Percentiles rank a stretch among this genome's conserved stretches.
phyloP scores from a whole-genome alignment of 1,284 basidiomycete species.

The Phylloporus gajari region DNA sequence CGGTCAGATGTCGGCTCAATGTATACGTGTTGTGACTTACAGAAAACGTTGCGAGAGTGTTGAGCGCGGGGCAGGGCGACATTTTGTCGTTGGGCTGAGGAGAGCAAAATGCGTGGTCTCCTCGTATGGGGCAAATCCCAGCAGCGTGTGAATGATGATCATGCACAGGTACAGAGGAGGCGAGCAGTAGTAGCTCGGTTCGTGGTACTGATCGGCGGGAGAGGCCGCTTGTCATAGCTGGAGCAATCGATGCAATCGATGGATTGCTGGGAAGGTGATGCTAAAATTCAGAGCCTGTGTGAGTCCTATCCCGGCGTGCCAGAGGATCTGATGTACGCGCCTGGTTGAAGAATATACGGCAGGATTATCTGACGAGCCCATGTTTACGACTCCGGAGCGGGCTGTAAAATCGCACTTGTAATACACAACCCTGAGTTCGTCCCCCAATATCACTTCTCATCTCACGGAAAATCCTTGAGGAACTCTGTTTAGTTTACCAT shows the following conservation, averaged over 20 bases:
- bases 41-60: constrained; percentile 59
- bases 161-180: constrained; percentile 26
- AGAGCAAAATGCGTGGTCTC: constrained; percentile 36
- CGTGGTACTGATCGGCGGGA: background rate
- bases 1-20: background rate
- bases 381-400: no score
- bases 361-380: no score
- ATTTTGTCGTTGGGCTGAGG: constrained; percentile 45
- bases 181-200: background rate
- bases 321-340: no score
- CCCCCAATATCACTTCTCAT: no score
- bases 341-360: no score
- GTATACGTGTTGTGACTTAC: constrained; percentile 35
- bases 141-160: constrained; percentile 36
- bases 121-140: constrained; percentile 34
- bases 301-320: no score
- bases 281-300: background rate
- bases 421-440: no score
- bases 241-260: background rate
- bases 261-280: background rate
- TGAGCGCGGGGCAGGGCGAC: constrained; percentile 62
- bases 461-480: no score
- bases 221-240: constrained; percentile 15
- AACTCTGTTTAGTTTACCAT: no score
- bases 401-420: no score